Evolutionary conservation across 805 yeast species (phyloP).

Genomic region (Priceomyces haplophilus): DNA sequence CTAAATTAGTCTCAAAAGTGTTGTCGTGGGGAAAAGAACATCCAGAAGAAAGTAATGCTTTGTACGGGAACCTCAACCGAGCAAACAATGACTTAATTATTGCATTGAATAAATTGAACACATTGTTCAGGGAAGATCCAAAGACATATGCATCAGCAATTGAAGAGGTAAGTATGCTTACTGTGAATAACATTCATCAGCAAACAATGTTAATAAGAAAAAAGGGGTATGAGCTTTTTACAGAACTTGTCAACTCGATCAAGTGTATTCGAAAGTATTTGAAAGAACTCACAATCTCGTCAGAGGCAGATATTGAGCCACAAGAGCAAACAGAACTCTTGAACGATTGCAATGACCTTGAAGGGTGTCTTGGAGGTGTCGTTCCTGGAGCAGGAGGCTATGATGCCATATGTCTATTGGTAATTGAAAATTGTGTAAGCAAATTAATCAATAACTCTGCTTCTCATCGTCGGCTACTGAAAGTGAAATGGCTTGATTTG

Average conservation of each 20-base stretch:
- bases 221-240: conserved; percentile 15
- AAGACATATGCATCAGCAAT: conserved; percentile 31
- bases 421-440: conserved; percentile 44
- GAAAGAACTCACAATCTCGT: conserved; percentile 54
- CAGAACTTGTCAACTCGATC: conserved; percentile 40
- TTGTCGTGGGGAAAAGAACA: conserved; percentile 60
- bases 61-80: conserved; percentile 55
- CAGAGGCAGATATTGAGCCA: conserved; percentile 92
- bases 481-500: conserved; percentile 67
- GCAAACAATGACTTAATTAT: conserved; percentile 59
- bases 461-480: conserved; percentile 29
- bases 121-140: conserved; percentile 26
- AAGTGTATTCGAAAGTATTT: conserved; percentile 53
- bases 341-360: conserved; percentile 44
- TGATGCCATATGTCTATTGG: conserved; percentile 83
- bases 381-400: conserved; percentile 99
- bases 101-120: conserved; percentile 41
- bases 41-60: conserved; percentile 45
- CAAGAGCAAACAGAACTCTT: conserved; percentile 65
- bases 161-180: conserved; percentile 10
- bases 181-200: background rate
- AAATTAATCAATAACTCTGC: conserved; percentile 19
- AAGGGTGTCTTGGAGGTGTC: conserved; percentile 90
- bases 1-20: conserved; percentile 78
- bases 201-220: conserved; percentile 5